Evolutionary conservation across 2,329 filamentous ascomycete genomes (phyloP), one percentile per base, ranked within the genome.

Genomic region (Cladophialophora exuberans): DNA sequence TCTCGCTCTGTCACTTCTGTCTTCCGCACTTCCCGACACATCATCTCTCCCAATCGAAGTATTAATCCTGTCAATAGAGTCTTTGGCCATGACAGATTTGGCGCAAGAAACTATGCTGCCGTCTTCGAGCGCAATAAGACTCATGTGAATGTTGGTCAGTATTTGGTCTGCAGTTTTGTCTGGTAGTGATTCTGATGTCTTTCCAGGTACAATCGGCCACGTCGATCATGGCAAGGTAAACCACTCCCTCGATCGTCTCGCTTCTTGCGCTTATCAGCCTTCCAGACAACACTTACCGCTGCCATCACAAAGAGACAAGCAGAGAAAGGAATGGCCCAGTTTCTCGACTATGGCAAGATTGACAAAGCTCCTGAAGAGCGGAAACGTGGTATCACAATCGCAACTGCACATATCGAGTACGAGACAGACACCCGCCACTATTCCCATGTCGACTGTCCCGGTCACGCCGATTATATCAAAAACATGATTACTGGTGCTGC

Each of bases 391-490:
- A 99, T 99, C 79, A 99, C 94, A 73, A 99, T 99, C 73, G 92
- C 94, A 57, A 95, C 94, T 52, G 90, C 94, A 65, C 94, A 99
- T 79, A 96, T 99, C 79, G 94, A 99, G 81, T 99, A 97, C 82
- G 79, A 90, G 67, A 99, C 94, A 74, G 90, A 96, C 0, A 82
- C 81, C 72, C 88, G 94, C 71, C 94, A 99, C 82, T 99, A 99
- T 80, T 94, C 94, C 69, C 94, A 99, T 84, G 94, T 99, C 81
- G 94, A 99, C 84, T 99, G 94, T 79, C 94, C 94, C 56, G 94
- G 94, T 78, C 94, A 99, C 87, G 94, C 94, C 78, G 94, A 99
- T 90, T 99, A 99, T 83, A 97, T 99, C 82, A 99, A 99, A 86
- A 99, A 99, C 87, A 99, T 99, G 94, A 99, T 99, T 76, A 99